These are phyloP conservation scores for Pseudopyrenochaeta lycopersici DNA, from an alignment of 2,329 filamentous ascomycete species.

Conservation along the genomic window DNA sequence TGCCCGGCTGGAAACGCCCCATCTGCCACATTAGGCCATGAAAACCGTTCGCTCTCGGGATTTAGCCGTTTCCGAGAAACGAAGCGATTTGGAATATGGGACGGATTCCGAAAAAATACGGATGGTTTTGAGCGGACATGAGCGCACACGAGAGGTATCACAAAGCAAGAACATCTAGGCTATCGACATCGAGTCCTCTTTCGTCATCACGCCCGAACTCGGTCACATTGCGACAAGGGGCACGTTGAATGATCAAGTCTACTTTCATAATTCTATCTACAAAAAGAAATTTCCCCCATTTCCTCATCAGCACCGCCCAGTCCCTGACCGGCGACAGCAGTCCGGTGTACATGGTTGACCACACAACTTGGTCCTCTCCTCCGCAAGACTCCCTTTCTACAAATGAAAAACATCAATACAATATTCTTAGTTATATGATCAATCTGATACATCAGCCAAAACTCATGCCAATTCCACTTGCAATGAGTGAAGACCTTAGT, in stretches of 20 bases:
- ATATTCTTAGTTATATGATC: conserved; percentile 25
- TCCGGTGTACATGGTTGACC: conserved; percentile 3
- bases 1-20: background rate
- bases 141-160: background rate
- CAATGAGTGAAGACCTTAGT: conserved; percentile 35
- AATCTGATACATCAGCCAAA: conserved; percentile 31
- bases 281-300: background rate
- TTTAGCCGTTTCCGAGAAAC: background rate
- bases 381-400: conserved; percentile 1
- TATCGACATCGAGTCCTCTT: background rate
- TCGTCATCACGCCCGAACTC: too few species aligned
- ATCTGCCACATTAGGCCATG: background rate
- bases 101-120: background rate
- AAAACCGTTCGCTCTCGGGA: background rate
- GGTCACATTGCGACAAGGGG: background rate
- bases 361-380: conserved; percentile 6
- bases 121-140: background rate
- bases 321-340: too few species aligned
- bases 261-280: background rate
- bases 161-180: background rate
- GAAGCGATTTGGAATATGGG: background rate
- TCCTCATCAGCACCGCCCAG: background rate
- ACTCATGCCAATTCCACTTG: conserved; percentile 37
- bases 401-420: conserved; percentile 19
- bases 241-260: background rate